Base-by-base conservation (phyloP, 371 early-diverging fungal genomes). In the Rhizopus stolonifer region DNA sequence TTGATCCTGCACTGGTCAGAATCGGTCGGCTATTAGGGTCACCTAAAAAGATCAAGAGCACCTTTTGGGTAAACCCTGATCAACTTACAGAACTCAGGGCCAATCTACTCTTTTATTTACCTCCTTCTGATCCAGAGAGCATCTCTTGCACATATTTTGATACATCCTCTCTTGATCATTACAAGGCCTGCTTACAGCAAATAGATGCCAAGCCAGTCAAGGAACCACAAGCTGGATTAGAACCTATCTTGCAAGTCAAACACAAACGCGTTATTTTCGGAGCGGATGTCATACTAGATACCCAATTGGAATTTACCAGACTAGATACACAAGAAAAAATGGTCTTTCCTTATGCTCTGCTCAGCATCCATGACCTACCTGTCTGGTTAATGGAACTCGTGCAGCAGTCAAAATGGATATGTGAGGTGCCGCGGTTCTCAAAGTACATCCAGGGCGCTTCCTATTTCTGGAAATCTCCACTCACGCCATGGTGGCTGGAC, bases 371-470 rank as follows among this genome's bases (percentile, higher is more conserved):
- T 67, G 93, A 93, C 8, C 95, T 95, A 69, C 97, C 98, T 6
- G 82, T 87, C 54, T 99, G 99, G 99, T 92, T 99, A 19, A 77
- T 85, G 9, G 90, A 94, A 21, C 74, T 99, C 31, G 80, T 96
- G 60, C 84, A 91, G 60, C 84, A 91, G 32, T 87, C 90, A 34
- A 83, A 88, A 46, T 72, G 98, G 50, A 96, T 99, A 17, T 94
- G 95, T 67, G 95, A 94, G 36, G 97, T 98, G 3, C 98, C 98
- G 34, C 95, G 96, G 61, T 99, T 99, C 77, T 92, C 93, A 48
- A 99, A 99, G 70, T 99, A 93, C 76, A 81, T 98, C 45, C 99
- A 99, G 72, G 99, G 99, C 47, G 85, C 87, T 15, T 87, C 98
- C 10, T 90, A 93, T 13, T 84, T 99, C 48, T 86, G 96, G 57